A percentile compares a stretch with the other conserved stretches of the same genome.
These are phyloP conservation scores for Tilletia walkeri DNA, from an alignment of 1,284 basidiomycete species.

Conservation along the genomic window DNA sequence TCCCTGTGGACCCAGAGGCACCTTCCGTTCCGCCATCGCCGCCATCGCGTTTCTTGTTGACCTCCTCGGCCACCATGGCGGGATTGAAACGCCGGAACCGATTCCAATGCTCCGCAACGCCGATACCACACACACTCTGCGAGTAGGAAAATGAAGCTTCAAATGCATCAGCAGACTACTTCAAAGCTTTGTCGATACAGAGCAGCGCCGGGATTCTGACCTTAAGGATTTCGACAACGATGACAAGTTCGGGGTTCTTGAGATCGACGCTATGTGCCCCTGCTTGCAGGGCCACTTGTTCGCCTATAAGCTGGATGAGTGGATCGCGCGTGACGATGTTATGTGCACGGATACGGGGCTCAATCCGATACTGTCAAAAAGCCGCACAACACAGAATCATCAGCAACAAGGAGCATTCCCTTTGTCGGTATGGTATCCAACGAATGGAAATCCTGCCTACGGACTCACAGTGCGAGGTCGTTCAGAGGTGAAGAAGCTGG, in stretches of 20 bases:
- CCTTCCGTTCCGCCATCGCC: neutral
- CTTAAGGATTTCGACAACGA: conserved; percentile 42
- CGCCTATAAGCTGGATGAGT: conserved; percentile 39
- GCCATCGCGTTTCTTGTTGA: conserved; percentile 23
- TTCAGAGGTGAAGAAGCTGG: conserved; percentile 23
- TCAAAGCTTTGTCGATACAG: neutral
- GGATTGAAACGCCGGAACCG: conserved; percentile 39
- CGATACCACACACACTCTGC: conserved; percentile 41
- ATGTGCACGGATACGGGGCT: conserved; percentile 45
- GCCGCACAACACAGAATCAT: neutral
- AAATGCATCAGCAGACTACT: neutral
- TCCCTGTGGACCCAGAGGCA: neutral
- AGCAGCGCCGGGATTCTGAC: neutral
- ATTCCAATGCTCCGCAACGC: conserved; percentile 34
- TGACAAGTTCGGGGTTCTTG: conserved; percentile 34
- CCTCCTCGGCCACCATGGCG: conserved; percentile 33
- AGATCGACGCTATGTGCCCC: conserved; percentile 37
- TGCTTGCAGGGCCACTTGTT: conserved; percentile 24
- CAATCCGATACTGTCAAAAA: conserved; percentile 29
- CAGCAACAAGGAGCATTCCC: conserved; percentile 24
- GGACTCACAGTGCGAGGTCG: conserved; percentile 18
- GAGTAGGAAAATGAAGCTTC: neutral
- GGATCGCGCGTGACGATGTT: conserved; percentile 34
- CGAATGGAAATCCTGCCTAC: neutral
- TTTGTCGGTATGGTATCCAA: too few relatives aligned